Conservation (phyloP, 169 alveolate species). For the Pseudocohnilembus persalinus region DNA sequence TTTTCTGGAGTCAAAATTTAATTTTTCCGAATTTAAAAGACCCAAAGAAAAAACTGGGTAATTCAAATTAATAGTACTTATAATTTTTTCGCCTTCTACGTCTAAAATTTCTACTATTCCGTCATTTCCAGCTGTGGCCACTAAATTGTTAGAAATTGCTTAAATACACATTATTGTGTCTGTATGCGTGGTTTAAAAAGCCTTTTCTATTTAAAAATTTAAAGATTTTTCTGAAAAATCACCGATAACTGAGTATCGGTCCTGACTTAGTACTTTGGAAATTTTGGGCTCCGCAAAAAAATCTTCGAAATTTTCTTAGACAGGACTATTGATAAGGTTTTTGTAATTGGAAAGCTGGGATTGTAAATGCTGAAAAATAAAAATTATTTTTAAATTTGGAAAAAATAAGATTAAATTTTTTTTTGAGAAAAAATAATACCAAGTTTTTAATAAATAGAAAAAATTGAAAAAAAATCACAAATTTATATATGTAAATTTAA, state of each 20-base stretch:
- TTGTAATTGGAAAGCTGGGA: too few species aligned
- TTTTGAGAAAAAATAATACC: too few species aligned
- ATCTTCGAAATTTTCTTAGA: not conserved
- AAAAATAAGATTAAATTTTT: not conserved
- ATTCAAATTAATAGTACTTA: not conserved
- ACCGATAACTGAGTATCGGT: constrained; percentile 22
- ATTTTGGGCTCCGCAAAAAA: not conserved
- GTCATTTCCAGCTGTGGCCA: constrained; percentile 24
- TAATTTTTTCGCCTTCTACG: not conserved
- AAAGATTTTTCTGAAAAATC: constrained; percentile 21
- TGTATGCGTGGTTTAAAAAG: constrained; percentile 15
- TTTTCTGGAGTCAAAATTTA: not conserved
- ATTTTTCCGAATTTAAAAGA: not conserved
- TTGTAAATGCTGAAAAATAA: too few species aligned
- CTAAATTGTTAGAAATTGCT: not conserved
- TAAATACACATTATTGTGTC: constrained; percentile 19
- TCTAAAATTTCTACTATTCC: not conserved
- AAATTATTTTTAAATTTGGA: too few species aligned
- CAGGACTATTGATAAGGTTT: not conserved
- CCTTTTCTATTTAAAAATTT: not conserved
- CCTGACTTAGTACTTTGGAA: constrained; percentile 1
- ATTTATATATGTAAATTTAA: not conserved
- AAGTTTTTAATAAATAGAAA: not conserved
- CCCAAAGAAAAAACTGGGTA: not conserved
- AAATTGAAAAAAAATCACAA: not conserved